Evolutionary conservation across 306 rosid species (phyloP).

Genomic region (Cercis canadensis): DNA sequence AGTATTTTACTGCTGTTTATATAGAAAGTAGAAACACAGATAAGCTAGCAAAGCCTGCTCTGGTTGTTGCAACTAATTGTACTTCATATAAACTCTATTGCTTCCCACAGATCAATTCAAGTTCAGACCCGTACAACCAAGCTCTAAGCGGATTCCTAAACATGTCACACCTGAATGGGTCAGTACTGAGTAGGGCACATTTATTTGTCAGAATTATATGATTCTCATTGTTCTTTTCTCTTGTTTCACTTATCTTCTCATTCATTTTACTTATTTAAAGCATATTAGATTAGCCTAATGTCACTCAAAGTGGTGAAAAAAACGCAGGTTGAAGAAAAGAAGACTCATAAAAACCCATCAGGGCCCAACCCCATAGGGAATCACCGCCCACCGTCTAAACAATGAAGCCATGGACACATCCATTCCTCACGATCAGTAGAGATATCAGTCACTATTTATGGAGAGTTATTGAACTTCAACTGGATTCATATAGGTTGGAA

Average conservation of each 20-base stretch:
- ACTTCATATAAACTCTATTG: slow-evolving; percentile 19
- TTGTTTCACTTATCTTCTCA: not conserved
- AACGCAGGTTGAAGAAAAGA: slow-evolving; percentile 61
- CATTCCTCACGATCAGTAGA: slow-evolving; percentile 27
- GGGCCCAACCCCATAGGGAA: slow-evolving; percentile 89
- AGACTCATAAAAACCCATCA: slow-evolving; percentile 62
- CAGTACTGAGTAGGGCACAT: not conserved
- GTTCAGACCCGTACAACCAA: slow-evolving; percentile 46
- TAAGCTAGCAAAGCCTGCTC: not conserved
- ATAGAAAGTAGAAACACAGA: not conserved
- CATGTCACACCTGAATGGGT: slow-evolving; percentile 53
- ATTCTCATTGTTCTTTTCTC: not conserved
- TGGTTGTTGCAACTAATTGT: slow-evolving; percentile 21
- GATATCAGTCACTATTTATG: slow-evolving; percentile 35
- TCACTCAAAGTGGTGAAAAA: not conserved
- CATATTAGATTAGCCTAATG: not conserved
- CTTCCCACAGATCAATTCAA: slow-evolving; percentile 58
- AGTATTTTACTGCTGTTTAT: not conserved
- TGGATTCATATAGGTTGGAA: slow-evolving; percentile 36
- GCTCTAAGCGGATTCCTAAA: slow-evolving; percentile 43
- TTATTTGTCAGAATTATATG: not conserved
- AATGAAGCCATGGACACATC: slow-evolving; percentile 40
- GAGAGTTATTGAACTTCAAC: slow-evolving; percentile 19
- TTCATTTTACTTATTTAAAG: not conserved
- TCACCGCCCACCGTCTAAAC: slow-evolving; percentile 68